Base-by-base conservation (phyloP, 1,284 basidiomycete species). In the Phenoliferia sp. region DNA sequence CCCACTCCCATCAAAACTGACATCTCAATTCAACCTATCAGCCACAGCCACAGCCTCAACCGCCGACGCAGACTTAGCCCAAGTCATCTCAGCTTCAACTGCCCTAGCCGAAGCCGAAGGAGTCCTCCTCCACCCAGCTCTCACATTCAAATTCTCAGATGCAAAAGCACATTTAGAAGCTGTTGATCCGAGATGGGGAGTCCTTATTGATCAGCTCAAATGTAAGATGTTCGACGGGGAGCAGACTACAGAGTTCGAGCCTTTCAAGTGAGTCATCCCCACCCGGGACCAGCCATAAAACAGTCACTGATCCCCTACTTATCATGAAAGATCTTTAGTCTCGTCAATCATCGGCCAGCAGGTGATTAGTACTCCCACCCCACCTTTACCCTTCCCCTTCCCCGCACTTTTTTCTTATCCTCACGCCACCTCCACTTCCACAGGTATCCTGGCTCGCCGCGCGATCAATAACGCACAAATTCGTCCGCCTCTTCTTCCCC, bases 381-480 rank as follows among this genome's bases (percentile, higher is more conserved):
- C 10, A 44, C 28, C n/a, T 55, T 3, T 35, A 15, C 7, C 7
- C 10, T 52, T 17, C 36, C 28, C 39, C 39, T n/a, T n/a, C 44
- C 28, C 33, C n/a, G n/a, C n/a, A n/a, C n/a, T n/a, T n/a, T n/a
- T n/a, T 28, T 56, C 17, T 28, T 67, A 62, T 70, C 26, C 36
- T 35, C 69, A 88, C 87, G 48, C 9, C 48, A n/a, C n/a, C n/a
- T n/a, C 48, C 9, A 62, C 90, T 88, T 0, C 92, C 94, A 79
- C 92, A 97, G 79, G 93, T 97, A 52, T 92, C 90, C 0, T 94
- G 90, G 90, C 80, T 89, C 35, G 93, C 93, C 3, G 94, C 94
- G 0, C 83, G 89, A 48, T 87, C 90, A 5, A 92, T 96, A 63
- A 86, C 84, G n/a, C 88, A 92, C 78, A 87, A 85, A 66, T 96